Evolutionary conservation across 768 basidiomycete species (phyloP), one percentile per base, ranked within the genome.

Genomic region (Mycena pura): DNA sequence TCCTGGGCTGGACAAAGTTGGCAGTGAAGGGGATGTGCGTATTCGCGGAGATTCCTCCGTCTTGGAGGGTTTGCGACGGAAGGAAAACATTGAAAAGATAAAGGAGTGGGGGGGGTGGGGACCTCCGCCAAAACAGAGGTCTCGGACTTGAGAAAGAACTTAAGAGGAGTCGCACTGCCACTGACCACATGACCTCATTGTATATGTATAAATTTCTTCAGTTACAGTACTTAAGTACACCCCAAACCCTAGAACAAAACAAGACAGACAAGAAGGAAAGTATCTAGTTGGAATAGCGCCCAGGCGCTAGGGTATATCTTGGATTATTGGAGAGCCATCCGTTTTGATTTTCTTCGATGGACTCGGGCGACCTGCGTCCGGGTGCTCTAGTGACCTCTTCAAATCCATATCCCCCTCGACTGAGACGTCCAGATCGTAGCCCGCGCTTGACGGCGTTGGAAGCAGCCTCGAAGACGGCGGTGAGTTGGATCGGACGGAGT

Each of bases 21-120:
- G 93, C 34, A 94, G 83, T 48, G 92, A 93, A 8, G 91, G 89
- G 38, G 90, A 91, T n/a, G 86, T 81, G 68, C 86, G 88, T 51
- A 93, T 80, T 62, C 77, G 76, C 32, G 80, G 76, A 2, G 76
- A 65, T 39, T 80, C 74, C 68, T 82, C 77, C 68, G 73, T 75
- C 76, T 82, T 79, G 78, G 80, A 86, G 59, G 84, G 80, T 74
- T 87, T 91, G 68, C 90, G 86, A 62, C 90, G 87, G 69, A 90
- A 88, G 51, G 86, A 87, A 74, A 91, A 92, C 90, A 92, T 92
- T 48, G 40, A 36, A 59, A 41, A 60, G 40, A 60, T 43, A 57
- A 63, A 59, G 50, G 65, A 64, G 50, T 61, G 47, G 27, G 15
- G 28, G 46, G 50, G 47, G n/a, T n/a, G n/a, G n/a, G n/a, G n/a